phyloP scores from a whole-genome alignment of 352 stramenopile genomes.

The Phytophthora litchii region DNA sequence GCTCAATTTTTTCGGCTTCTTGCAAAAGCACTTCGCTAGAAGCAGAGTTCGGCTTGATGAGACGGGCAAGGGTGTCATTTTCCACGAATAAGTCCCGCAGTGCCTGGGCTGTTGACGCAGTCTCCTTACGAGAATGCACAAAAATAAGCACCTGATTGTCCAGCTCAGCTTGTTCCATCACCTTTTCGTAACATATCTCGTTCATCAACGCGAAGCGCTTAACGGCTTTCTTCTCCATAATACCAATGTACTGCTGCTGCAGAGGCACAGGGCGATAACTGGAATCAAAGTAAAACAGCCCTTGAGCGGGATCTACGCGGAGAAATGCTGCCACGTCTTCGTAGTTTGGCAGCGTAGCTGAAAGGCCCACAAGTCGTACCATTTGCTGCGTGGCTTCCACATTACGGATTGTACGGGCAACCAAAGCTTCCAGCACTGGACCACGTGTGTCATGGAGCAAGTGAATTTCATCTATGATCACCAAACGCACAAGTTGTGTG shows the following conservation, averaged over 20 bases:
- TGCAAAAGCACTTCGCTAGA: constrained; percentile 93
- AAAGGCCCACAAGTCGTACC: constrained; percentile 97
- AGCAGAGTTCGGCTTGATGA: constrained; percentile 88
- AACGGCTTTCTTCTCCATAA: constrained; percentile 99
- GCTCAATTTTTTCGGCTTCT: constrained; percentile 92
- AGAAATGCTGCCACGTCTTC: constrained; percentile 99
- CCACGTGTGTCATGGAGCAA: constrained; percentile 98
- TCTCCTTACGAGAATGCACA: constrained; percentile 99
- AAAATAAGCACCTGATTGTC: constrained; percentile 99
- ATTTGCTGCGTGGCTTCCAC: constrained; percentile 98
- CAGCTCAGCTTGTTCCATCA: constrained; percentile 92
- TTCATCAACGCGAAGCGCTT: constrained; percentile 99
- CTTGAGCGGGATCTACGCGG: constrained; percentile 96
- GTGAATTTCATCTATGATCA: constrained; percentile 99
- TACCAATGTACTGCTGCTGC: constrained; percentile 99
- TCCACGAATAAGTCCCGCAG: constrained; percentile 96
- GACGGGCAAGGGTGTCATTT: constrained; percentile 93
- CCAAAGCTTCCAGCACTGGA: constrained; percentile 97
- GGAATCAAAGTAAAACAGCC: constrained; percentile 99
- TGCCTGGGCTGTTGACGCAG: constrained; percentile 96
- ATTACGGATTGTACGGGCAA: constrained; percentile 97
- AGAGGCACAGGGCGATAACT: constrained; percentile 98
- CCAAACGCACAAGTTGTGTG: constrained; percentile 97
- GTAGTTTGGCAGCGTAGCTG: constrained; percentile 99
- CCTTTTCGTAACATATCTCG: constrained; percentile 99